Conservation (phyloP, 345 rosid species). For the Fremontodendron californicum region DNA sequence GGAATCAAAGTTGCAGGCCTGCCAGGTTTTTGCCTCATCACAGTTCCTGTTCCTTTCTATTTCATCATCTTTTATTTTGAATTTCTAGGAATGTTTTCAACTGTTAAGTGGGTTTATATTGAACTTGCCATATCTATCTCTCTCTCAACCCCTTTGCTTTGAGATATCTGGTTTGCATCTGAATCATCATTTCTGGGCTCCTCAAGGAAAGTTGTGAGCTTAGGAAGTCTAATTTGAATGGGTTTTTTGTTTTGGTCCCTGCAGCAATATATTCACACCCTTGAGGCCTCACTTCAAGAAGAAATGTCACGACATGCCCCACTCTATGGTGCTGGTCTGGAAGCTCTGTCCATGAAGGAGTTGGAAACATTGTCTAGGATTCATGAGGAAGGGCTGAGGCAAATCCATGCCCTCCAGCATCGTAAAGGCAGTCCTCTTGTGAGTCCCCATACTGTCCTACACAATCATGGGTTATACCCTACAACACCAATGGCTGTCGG, state of each 20-base stretch:
- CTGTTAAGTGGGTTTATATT: neutral
- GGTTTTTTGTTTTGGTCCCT: neutral
- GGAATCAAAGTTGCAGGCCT: constrained; percentile 80
- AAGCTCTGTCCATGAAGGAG: constrained; percentile 86
- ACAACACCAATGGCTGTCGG: constrained; percentile 66
- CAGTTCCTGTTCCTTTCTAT: neutral
- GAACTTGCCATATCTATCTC: neutral
- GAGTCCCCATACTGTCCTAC: constrained; percentile 51
- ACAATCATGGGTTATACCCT: constrained; percentile 63
- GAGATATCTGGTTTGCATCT: neutral
- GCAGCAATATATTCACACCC: constrained; percentile 47
- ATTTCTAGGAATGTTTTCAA: neutral
- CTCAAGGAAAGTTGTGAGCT: neutral
- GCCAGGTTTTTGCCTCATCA: constrained; percentile 58
- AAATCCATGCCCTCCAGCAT: constrained; percentile 73
- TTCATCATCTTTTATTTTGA: neutral
- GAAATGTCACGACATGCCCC: constrained; percentile 51
- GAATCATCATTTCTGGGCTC: neutral
- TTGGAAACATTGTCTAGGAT: constrained; percentile 78
- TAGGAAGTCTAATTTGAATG: neutral
- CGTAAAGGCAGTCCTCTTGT: constrained; percentile 69
- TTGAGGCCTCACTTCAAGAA: neutral
- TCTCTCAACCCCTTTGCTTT: neutral
- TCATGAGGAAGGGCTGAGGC: constrained; percentile 93
- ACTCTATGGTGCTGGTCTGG: constrained; percentile 88